Conservation (phyloP, 2,329 filamentous ascomycete species). For the Colletotrichum filicis region DNA sequence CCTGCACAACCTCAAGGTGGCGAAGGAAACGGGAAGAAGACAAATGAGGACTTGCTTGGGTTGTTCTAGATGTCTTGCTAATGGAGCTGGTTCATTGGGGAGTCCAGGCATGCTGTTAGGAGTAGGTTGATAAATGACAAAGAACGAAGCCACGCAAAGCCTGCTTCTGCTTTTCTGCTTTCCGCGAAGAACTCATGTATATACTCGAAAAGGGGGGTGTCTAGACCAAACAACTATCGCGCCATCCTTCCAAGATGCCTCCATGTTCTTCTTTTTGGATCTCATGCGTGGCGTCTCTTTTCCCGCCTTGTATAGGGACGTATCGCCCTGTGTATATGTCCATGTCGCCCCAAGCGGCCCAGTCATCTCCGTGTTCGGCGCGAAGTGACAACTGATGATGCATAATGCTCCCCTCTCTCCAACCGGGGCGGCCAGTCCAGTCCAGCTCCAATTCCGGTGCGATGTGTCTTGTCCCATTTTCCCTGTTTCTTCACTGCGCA, state of each 20-base stretch:
- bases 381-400: background rate
- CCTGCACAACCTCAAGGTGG: slow-evolving; percentile 45
- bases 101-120: slow-evolving; percentile 34
- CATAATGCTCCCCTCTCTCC: background rate
- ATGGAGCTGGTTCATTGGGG: slow-evolving; percentile 22
- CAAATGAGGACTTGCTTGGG: slow-evolving; percentile 68
- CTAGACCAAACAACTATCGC: slow-evolving; percentile 16
- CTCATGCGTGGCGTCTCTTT: background rate
- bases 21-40: slow-evolving; percentile 61
- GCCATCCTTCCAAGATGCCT: slow-evolving; percentile 12
- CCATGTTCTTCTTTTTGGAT: background rate
- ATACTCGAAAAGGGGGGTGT: slow-evolving; percentile 11
- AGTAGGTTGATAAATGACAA: slow-evolving; percentile 36
- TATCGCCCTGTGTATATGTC: background rate
- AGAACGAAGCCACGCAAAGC: slow-evolving; percentile 35
- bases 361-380: background rate
- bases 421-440: background rate
- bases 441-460: background rate
- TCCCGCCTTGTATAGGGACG: background rate
- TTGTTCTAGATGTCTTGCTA: slow-evolving; percentile 47
- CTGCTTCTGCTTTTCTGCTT: slow-evolving; percentile 23
- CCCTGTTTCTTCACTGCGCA: slow-evolving; percentile 1
- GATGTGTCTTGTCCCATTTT: background rate
- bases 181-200: slow-evolving; percentile 6
- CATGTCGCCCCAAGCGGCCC: background rate